Percentiles rank a stretch among this genome's conserved stretches.
phyloP scores from a whole-genome alignment of 75 land plant species.

The Selaginella moellendorffii region DNA sequence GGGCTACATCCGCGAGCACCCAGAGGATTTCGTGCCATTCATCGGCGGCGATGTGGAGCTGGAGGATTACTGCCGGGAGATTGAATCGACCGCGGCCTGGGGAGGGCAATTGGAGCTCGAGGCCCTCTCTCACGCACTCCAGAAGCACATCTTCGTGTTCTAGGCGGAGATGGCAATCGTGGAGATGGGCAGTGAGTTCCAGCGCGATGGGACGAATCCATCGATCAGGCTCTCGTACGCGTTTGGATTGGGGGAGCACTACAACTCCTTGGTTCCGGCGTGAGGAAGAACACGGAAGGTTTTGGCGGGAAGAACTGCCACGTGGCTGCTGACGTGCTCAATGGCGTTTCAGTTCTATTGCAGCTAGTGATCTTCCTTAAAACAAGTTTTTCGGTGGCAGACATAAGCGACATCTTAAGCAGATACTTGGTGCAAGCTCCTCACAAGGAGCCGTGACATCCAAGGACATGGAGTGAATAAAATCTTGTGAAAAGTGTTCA shows the following conservation, averaged over 20 bases:
- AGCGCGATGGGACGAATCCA: conserved; percentile 23
- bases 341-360: too few relatives aligned
- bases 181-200: conserved; percentile 92
- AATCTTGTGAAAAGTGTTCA: too few relatives aligned
- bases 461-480: too few relatives aligned
- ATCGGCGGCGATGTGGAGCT: conserved; percentile 32
- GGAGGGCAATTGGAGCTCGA: conserved; percentile 88
- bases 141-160: conserved; percentile 57
- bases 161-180: conserved; percentile 67
- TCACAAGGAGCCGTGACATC: too few relatives aligned
- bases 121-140: conserved; percentile 69
- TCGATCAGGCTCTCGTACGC: conserved; percentile 72
- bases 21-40: conserved; percentile 64
- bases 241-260: conserved; percentile 94
- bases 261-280: conserved; percentile 71
- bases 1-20: conserved; percentile 50
- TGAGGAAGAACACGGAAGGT: too few relatives aligned
- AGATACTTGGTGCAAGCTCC: too few relatives aligned
- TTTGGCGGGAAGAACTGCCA: too few relatives aligned
- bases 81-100: conserved; percentile 85
- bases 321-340: too few relatives aligned
- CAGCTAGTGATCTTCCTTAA: too few relatives aligned
- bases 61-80: conserved; percentile 22
- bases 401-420: too few relatives aligned
- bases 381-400: too few relatives aligned